Evolutionary conservation across 139 green algal species (phyloP), one percentile per base, ranked within the genome.

Genomic region (Picochlorum sp.): DNA sequence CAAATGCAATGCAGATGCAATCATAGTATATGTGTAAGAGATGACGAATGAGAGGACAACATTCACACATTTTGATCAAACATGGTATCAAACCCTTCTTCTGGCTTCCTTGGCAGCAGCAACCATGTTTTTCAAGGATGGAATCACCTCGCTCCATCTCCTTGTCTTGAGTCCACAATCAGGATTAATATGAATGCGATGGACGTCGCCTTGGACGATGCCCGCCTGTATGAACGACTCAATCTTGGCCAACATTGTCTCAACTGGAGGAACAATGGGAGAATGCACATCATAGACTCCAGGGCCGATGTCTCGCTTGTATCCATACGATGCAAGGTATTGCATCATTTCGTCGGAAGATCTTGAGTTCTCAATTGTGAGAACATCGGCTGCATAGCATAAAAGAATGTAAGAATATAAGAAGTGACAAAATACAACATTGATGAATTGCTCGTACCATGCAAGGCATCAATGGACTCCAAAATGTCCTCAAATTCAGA

Each of bases 291-390:
- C 89, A 64, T 95, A 96, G 21, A 95, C 84, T 24, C 89, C 89
- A 7, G 89, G 76, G 13, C 89, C 89, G 7, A 96, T 61, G 67
- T 91, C 89, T 18, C 77, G 65, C 57, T 45, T 38, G 76, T 96
- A 96, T 16, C 81, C 76, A 23, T 77, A 74, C 18, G 58, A 60
- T 23, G 87, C 77, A 57, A 94, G 79, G 0, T 78, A 79, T 4
- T 41, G 31, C 23, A 96, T 67, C 86, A 94, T 96, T 49, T 83
- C 85, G 68, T 96, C 72, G 45, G 71, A 84, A 21, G 64, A 83
- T 49, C 89, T 78, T n/a, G 69, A 84, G 80, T 94, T 96, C 81
- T 96, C 89, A 45, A 96, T 96, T 34, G 89, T 96, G 68, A 96
- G 82, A 44, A 96, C 89, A 70, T 96, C 89, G 10, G 88, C 86